These are phyloP conservation scores for Ceratobasidium sp. DNA, from an alignment of 1,284 basidiomycete genomes.

Conservation along the genomic window DNA sequence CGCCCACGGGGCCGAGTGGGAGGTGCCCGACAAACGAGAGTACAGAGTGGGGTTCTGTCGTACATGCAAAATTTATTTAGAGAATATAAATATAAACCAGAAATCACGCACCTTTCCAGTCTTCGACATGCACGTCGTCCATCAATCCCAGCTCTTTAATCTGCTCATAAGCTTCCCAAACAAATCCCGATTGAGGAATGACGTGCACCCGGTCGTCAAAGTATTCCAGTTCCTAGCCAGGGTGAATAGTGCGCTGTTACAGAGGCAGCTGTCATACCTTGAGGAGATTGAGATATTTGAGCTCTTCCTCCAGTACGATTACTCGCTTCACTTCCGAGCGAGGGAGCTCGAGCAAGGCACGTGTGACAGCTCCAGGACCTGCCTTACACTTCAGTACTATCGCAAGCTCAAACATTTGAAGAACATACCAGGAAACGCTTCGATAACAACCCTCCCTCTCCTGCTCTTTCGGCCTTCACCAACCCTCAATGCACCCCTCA, in stretches of 20 bases:
- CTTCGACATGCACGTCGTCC: conserved; percentile 53
- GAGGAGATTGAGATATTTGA: conserved; percentile 61
- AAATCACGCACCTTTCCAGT: not conserved
- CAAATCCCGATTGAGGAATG: conserved; percentile 55
- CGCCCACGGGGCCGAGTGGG: conserved; percentile 69
- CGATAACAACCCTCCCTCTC: conserved; percentile 63
- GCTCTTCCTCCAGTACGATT: conserved; percentile 70
- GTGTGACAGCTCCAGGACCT: conserved; percentile 75
- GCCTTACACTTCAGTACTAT: conserved; percentile 7
- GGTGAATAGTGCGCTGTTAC: conserved; percentile 10
- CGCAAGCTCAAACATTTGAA: conserved; percentile 1
- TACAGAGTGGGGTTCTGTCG: conserved; percentile 58
- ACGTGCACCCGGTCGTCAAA: conserved; percentile 66
- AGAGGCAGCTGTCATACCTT: conserved; percentile 53
- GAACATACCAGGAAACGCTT: conserved; percentile 71
- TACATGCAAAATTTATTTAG: not conserved
- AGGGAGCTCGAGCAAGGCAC: conserved; percentile 70
- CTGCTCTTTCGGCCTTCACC: conserved; percentile 44
- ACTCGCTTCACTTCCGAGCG: conserved; percentile 63
- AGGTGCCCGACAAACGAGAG: conserved; percentile 78
- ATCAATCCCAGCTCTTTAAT: conserved; percentile 61
- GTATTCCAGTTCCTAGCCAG: conserved; percentile 63
- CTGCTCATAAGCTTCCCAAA: conserved; percentile 66
- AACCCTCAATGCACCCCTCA: conserved; percentile 59
- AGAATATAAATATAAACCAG: no score